These are phyloP conservation scores for Urtica urens DNA, from an alignment of 306 rosid genomes.

Conservation along the genomic window DNA sequence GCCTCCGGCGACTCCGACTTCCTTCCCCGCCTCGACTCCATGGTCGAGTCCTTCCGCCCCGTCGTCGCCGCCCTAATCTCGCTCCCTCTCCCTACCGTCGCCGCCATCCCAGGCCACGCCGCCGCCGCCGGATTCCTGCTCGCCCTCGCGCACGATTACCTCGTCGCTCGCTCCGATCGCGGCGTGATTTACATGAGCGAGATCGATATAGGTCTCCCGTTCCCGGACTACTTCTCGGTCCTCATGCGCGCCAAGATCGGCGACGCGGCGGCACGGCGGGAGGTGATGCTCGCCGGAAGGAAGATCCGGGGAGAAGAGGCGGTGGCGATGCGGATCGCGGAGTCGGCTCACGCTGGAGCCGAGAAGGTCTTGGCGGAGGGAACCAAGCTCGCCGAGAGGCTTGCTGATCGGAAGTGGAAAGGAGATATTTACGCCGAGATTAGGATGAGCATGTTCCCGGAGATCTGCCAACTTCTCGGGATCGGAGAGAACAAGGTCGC, in stretches of 20 bases:
- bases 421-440: conserved; percentile 51
- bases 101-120: conserved; percentile 56
- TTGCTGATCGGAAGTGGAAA: conserved; percentile 37
- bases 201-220: conserved; percentile 38
- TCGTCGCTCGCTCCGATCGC: conserved; percentile 42
- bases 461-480: conserved; percentile 29
- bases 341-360: conserved; percentile 43
- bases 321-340: conserved; percentile 49
- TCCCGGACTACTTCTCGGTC: conserved; percentile 54
- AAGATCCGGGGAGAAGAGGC: conserved; percentile 42
- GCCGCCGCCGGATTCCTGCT: conserved; percentile 48
- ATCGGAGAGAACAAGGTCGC: conserved; percentile 8
- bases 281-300: conserved; percentile 34
- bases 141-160: conserved; percentile 53
- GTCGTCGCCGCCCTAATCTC: conserved; percentile 46
- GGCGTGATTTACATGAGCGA: conserved; percentile 52
- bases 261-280: conserved; percentile 28
- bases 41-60: conserved; percentile 36
- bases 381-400: conserved; percentile 31
- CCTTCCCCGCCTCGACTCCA: conserved; percentile 20
- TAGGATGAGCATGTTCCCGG: conserved; percentile 57
- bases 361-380: conserved; percentile 37
- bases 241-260: conserved; percentile 32
- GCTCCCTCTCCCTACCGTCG: conserved; percentile 65
- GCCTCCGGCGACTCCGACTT: conserved; percentile 35